Evolutionary conservation across 2,329 filamentous ascomycete species (phyloP), one percentile per base, ranked within the genome.

Genomic region (Hymenoscyphus albidus): DNA sequence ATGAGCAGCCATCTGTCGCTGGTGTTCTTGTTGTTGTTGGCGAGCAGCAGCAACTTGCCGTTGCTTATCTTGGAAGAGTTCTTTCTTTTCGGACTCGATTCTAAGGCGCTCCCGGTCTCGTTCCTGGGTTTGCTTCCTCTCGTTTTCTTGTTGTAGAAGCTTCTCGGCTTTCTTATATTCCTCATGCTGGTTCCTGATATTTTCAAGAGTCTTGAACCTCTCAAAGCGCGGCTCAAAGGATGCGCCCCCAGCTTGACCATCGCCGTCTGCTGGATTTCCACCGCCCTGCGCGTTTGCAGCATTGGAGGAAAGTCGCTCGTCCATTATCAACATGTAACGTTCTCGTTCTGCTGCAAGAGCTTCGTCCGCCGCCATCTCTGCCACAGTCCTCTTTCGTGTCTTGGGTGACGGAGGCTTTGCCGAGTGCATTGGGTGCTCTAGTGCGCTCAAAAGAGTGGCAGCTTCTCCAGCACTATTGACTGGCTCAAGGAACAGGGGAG

Each of bases 311-410:
- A 93, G 83, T 5, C 92, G 85, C 71, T 97, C 94, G 73, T 99
- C 95, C 78, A 93, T 87, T 27, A 92, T 88, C 60, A 98, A 88
- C 92, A 99, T 95, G 70, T 92, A 96, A 58, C 92, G 86, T 77
- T 99, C 93, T 69, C 92, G 88, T 65, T 93, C 91, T 27, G 93
- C 94, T 0, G 93, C 92, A 65, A 92, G 83, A 0, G 95, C 94
- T 78, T 99, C 93, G 74, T 99, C 95, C 7, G 94, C 94, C 9
- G 92, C 95, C 80, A 98, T 87, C 75, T 99, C 94, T 9, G 95
- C 95, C 18, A 96, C 89, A 0, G 95, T 99, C 67, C 94, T 88
- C 82, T 99, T 98, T 64, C 95, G 84, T 7, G 88, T 89, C 81
- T 97, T 97, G 2, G 93, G 93, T 66, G 90, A 85, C 0, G 95